These are phyloP conservation scores for Thelonectria rubi DNA, from an alignment of 2,329 filamentous ascomycete genomes.

Conservation along the genomic window DNA sequence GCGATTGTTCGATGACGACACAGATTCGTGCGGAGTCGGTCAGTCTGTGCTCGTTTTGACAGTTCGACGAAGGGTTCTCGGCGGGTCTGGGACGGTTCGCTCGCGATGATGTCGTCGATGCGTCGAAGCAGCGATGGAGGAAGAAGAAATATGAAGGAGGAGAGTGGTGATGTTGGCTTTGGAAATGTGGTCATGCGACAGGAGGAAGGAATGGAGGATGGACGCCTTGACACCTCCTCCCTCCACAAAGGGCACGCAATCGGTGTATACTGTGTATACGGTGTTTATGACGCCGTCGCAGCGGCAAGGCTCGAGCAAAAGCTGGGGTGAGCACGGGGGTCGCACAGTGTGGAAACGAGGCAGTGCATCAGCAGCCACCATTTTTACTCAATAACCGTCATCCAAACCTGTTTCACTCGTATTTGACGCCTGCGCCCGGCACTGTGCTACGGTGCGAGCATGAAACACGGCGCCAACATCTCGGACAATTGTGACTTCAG, in stretches of 20 bases:
- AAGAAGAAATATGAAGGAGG: not conserved
- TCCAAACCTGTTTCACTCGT: slow-evolving; percentile 1
- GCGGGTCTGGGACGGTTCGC: not conserved
- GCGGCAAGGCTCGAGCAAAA: not conserved
- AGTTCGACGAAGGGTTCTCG: not conserved
- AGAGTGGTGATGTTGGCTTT: slow-evolving; percentile 6
- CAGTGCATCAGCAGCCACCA: slow-evolving; percentile 2
- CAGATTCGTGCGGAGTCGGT: slow-evolving; percentile 3
- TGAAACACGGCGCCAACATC: not conserved
- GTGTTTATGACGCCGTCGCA: slow-evolving; percentile 9
- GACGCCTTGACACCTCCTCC: slow-evolving; percentile 1
- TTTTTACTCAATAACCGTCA: not conserved
- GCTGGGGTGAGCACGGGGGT: not conserved
- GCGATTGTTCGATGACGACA: slow-evolving; percentile 24
- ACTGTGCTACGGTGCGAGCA: not conserved
- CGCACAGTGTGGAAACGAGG: slow-evolving; percentile 15
- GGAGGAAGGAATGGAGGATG: not conserved
- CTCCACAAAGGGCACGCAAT: slow-evolving; percentile 9
- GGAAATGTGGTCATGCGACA: slow-evolving; percentile 20
- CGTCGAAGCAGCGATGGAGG: not conserved
- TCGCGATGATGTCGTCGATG: not conserved
- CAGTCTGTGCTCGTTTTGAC: slow-evolving; percentile 7
- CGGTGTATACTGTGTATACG: slow-evolving; percentile 25
- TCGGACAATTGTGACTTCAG: not conserved
- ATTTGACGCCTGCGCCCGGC: not conserved